Evolutionary conservation across 2,329 filamentous ascomycete species (phyloP), one percentile per base, ranked within the genome.

Genomic region (Coniochaeta sp.): DNA sequence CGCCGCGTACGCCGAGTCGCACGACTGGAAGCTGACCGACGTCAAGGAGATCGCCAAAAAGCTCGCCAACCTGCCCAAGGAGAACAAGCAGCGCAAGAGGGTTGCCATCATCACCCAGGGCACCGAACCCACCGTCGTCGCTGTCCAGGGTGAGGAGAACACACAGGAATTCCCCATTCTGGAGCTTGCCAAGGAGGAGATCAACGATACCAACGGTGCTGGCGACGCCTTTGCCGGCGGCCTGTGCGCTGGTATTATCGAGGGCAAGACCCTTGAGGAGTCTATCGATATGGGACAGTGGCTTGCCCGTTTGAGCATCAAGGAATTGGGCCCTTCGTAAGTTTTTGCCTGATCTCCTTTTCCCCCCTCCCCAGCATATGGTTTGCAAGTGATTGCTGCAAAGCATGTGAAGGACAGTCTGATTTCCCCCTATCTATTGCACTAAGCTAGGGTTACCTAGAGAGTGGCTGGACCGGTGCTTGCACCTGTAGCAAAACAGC

Each of bases 171-270:
- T 87, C 80, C 83, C 88, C 22, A 92, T 99, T 58, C 91, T 90
- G 73, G 81, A 85, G 68, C 93, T 99, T 69, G 81, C 85, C 66
- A 80, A 84, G 73, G 82, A 85, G 57, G 80, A 90, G 78, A 98
- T 99, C 77, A 89, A 89, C 76, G 95, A 99, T 79, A 98, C 93
- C 75, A 98, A 93, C 73, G 95, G 95, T 73, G 95, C 95, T 63
- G 95, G 92, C 73, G 95, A 99, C 73, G 93, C 95, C 58, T 99
- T 99, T 71, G 93, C 95, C 61, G 95, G 92, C 72, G 95, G 95
- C 65, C 92, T 99, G 78, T 82, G 91, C 60, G 95, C 95, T 58
- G 95, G 93, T 72, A 81, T 98, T 65, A 88, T 96, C 63, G 82
- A 93, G 76, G 91, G 89, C 75, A 90, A 95, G 80, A 74, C 85